A percentile compares a stretch with the other conserved stretches of the same genome.
Conservation (phyloP, 768 basidiomycete genomes). For the Rickenella mellea region DNA sequence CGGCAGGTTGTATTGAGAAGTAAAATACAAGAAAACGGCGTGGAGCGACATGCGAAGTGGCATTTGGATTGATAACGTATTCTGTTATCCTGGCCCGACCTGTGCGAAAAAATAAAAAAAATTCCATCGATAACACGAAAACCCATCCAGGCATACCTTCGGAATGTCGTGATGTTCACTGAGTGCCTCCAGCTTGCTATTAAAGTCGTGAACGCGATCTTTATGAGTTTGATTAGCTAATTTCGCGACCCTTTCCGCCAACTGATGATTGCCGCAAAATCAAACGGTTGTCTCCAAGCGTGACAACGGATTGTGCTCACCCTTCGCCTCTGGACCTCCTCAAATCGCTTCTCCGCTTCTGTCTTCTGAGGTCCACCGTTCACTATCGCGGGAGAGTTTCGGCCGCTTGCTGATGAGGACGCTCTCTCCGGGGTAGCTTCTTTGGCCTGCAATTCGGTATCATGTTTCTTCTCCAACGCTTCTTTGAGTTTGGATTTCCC, state of each 20-base stretch:
- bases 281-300: background rate
- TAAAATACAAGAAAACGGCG: no score
- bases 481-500: conserved; percentile 51
- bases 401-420: conserved; percentile 46
- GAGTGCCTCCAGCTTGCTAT: conserved; percentile 73
- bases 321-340: conserved; percentile 74
- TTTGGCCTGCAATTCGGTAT: background rate
- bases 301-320: conserved; percentile 34
- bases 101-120: conserved; percentile 18
- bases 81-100: conserved; percentile 80
- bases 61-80: background rate
- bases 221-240: conserved; percentile 84
- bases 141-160: conserved; percentile 51
- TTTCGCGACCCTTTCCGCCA: conserved; percentile 64
- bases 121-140: conserved; percentile 9
- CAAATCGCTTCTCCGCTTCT: conserved; percentile 81
- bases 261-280: conserved; percentile 30
- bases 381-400: conserved; percentile 47
- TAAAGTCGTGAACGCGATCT: conserved; percentile 87
- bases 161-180: conserved; percentile 95
- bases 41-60: background rate
- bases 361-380: conserved; percentile 60
- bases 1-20: no score
- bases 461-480: conserved; percentile 5
- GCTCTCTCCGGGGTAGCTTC: conserved; percentile 6